These are phyloP conservation scores for Zhuliangozyma blackwelliae DNA, from an alignment of 1,139 yeast species.

Conservation along the genomic window DNA sequence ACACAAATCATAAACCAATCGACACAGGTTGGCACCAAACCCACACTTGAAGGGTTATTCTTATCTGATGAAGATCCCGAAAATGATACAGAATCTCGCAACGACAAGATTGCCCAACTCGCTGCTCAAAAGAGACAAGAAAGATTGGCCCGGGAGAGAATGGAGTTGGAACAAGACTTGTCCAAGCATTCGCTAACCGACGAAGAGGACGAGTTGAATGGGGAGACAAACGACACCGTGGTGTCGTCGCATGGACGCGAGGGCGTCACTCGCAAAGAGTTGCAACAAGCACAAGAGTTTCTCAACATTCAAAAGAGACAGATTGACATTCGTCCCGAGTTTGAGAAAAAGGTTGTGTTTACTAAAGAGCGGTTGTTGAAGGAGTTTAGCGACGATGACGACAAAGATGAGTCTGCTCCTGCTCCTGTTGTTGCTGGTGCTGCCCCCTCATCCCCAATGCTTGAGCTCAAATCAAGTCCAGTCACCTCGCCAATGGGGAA, in stretches of 20 bases:
- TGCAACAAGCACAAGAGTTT: slow-evolving; percentile 33
- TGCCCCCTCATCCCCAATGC: slow-evolving; percentile 9
- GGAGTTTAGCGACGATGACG: slow-evolving; percentile 31
- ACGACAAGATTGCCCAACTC: slow-evolving; percentile 18
- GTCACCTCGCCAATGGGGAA: slow-evolving; percentile 31
- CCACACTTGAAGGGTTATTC: slow-evolving; percentile 3
- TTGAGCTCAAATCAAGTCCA: slow-evolving; percentile 9
- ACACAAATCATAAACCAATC: too few relatives aligned
- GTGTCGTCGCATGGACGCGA: slow-evolving; percentile 13
- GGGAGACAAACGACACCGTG: slow-evolving; percentile 17
- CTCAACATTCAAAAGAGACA: slow-evolving; percentile 35
- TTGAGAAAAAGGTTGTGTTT: slow-evolving; percentile 24
- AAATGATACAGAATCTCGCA: slow-evolving; percentile 16
- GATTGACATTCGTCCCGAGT: slow-evolving; percentile 30
- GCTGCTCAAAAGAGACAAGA: slow-evolving; percentile 21
- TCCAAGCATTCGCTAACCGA: slow-evolving; percentile 35
- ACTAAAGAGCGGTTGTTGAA: slow-evolving; percentile 30
- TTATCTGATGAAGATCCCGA: slow-evolving; percentile 4
- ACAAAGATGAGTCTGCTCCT: slow-evolving; percentile 10
- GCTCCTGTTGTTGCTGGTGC: slow-evolving; percentile 3
- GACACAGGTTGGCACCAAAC: slow-evolving; percentile 3
- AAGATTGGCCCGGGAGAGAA: slow-evolving; percentile 14
- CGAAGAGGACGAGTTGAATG: slow-evolving; percentile 36
- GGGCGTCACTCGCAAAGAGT: slow-evolving; percentile 20
- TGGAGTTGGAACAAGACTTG: slow-evolving; percentile 30